Evolutionary conservation across 2,329 filamentous ascomycete genomes (phyloP).

Genomic region (Colletotrichum euphorbiae): DNA sequence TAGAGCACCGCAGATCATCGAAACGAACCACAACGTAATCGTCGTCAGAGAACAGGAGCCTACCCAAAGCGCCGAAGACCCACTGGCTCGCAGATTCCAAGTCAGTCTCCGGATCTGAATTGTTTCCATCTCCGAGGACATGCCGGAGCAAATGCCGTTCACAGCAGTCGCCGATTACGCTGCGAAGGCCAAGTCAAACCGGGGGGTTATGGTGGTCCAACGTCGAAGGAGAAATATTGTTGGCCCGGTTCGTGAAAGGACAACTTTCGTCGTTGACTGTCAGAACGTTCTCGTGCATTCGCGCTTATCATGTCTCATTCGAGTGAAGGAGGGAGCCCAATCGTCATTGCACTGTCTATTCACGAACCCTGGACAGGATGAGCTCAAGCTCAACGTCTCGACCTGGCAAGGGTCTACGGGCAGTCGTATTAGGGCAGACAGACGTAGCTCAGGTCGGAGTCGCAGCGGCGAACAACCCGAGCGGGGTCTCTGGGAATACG

Average conservation of each 20-base stretch:
- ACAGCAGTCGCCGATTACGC: background rate
- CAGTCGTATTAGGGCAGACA: background rate
- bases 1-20: background rate
- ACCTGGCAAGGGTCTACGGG: background rate
- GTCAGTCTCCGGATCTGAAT: background rate
- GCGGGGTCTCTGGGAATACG: background rate
- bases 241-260: background rate
- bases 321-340: background rate
- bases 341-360: background rate
- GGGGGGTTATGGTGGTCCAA: background rate
- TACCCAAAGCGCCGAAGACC: background rate
- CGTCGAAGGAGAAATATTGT: background rate
- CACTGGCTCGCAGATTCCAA: background rate
- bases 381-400: background rate
- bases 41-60: background rate
- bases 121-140: background rate
- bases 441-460: background rate
- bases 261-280: constrained; percentile 3
- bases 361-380: background rate
- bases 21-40: constrained; percentile 19
- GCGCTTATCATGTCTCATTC: constrained; percentile 3
- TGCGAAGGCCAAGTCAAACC: background rate
- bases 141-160: background rate
- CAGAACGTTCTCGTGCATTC: constrained; percentile 15
- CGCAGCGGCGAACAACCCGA: background rate